Evolutionary conservation across 176 grass and related monocot species (phyloP).

Genomic region (Carex scoparia): DNA sequence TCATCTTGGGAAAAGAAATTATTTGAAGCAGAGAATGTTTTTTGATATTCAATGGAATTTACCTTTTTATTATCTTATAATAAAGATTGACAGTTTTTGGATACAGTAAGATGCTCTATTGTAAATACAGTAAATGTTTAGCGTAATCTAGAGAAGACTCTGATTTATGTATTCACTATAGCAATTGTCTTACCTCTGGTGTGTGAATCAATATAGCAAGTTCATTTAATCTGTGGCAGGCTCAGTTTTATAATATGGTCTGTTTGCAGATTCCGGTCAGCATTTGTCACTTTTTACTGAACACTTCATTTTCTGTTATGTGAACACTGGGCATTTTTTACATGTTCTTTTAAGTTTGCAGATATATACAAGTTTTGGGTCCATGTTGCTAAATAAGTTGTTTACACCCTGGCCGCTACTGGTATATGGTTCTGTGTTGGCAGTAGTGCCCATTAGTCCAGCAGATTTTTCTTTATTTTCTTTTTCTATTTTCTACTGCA

Average conservation of each 20-base stretch:
- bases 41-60: too few relatives aligned
- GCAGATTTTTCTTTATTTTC: neutral
- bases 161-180: neutral
- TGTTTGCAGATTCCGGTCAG: neutral
- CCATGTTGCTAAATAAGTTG: neutral
- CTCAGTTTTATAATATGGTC: neutral
- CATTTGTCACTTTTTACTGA: neutral
- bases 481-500: neutral
- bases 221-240: neutral
- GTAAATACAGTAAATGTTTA: neutral
- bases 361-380: neutral
- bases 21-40: too few relatives aligned
- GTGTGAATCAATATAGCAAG: neutral
- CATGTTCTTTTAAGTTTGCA: neutral
- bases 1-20: too few relatives aligned
- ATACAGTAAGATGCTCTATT: neutral
- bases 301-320: neutral
- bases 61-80: neutral
- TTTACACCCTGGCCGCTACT: neutral
- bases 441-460: neutral
- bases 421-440: too few relatives aligned
- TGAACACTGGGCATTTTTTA: neutral
- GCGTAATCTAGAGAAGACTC: neutral
- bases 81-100: neutral
- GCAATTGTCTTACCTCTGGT: neutral